A percentile compares a stretch with the other conserved stretches of the same genome.
phyloP scores from a whole-genome alignment of 2,329 filamentous ascomycete genomes.

The Cercospora janseana region DNA sequence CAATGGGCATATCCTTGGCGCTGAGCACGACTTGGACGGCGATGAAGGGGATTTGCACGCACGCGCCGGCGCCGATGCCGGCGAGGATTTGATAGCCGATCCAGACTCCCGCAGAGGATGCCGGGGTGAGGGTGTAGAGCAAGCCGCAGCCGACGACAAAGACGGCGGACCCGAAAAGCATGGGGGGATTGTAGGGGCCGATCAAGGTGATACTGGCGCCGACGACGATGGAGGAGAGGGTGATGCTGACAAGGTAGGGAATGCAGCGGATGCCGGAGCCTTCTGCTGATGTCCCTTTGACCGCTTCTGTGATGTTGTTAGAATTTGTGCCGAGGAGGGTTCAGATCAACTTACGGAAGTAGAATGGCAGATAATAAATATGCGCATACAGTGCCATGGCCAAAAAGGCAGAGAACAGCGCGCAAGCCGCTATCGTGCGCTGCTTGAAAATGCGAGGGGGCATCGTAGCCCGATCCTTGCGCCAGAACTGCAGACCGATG shows the following conservation, averaged over 20 bases:
- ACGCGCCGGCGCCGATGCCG: slow-evolving; percentile 50
- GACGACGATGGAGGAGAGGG: slow-evolving; percentile 24
- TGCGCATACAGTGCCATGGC: slow-evolving; percentile 42
- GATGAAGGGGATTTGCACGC: slow-evolving; percentile 52
- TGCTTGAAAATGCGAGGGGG: slow-evolving; percentile 33
- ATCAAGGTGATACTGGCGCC: slow-evolving; percentile 26
- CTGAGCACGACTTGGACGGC: slow-evolving; percentile 39
- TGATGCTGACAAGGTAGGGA: slow-evolving; percentile 21
- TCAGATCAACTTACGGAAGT: neutral
- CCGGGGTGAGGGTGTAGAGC: slow-evolving; percentile 39
- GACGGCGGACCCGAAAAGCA: slow-evolving; percentile 19
- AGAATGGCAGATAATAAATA: slow-evolving; percentile 35
- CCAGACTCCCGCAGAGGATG: slow-evolving; percentile 47
- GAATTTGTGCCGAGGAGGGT: too few species aligned
- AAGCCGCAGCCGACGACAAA: slow-evolving; percentile 31
- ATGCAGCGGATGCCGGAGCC: slow-evolving; percentile 30
- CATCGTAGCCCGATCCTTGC: slow-evolving; percentile 29
- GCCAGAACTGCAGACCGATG: slow-evolving; percentile 28
- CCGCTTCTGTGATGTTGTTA: slow-evolving; percentile 36
- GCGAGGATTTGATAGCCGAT: slow-evolving; percentile 55
- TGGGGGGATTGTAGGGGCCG: slow-evolving; percentile 30
- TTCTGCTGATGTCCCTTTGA: slow-evolving; percentile 28
- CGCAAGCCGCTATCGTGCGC: slow-evolving; percentile 36
- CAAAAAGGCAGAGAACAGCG: slow-evolving; percentile 38
- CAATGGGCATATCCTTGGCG: slow-evolving; percentile 40